A percentile compares a stretch with the other conserved stretches of the same genome.
These are phyloP conservation scores for Ophiostoma triangulosporum DNA, from an alignment of 2,329 filamentous ascomycete species.

Conservation along the genomic window DNA sequence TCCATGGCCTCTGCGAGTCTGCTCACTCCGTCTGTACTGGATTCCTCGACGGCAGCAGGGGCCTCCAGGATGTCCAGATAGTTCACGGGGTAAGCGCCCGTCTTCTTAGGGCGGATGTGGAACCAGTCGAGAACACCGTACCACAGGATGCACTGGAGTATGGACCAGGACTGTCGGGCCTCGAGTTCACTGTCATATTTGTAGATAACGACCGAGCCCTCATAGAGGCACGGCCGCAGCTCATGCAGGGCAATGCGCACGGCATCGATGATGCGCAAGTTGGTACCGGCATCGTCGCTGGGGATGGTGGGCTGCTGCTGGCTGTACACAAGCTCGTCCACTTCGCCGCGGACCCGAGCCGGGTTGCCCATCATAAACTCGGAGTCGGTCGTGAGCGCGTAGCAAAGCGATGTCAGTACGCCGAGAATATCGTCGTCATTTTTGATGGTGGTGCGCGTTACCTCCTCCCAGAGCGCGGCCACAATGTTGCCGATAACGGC, in stretches of 20 bases:
- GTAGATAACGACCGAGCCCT: neutral
- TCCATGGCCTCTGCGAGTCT: too few species aligned
- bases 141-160: neutral
- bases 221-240: neutral
- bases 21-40: too few species aligned
- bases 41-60: too few species aligned
- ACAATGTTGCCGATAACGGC: neutral
- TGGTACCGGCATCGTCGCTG: neutral
- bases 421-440: neutral
- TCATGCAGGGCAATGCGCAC: neutral
- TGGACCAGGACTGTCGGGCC: neutral
- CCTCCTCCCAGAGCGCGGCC: neutral
- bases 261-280: neutral
- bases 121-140: neutral
- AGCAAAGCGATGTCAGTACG: neutral
- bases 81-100: too few species aligned
- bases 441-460: neutral
- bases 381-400: neutral
- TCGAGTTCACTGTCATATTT: neutral
- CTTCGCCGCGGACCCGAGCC: neutral
- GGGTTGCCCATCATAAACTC: neutral
- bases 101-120: too few species aligned
- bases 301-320: neutral
- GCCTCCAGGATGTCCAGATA: too few species aligned
- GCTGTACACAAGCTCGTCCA: neutral